Conservation (phyloP, 345 rosid genomes). For the Turritis glabra region DNA sequence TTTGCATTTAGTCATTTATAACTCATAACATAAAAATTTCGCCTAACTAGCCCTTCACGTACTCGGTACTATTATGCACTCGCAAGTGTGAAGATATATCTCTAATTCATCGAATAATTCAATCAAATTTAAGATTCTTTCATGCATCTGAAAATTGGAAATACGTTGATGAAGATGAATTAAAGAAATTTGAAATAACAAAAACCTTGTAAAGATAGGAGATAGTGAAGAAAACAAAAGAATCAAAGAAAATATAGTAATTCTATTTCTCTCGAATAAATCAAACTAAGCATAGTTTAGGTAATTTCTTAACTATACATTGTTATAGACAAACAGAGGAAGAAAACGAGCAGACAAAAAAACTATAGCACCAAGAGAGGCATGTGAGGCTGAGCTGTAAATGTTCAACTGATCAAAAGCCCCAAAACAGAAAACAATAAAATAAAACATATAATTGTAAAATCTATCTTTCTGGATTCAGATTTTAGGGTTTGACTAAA, state of each 20-base stretch:
- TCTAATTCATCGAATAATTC: not conserved
- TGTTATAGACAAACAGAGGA: conserved; percentile 18
- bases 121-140: not conserved
- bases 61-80: not conserved
- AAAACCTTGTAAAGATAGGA: not conserved
- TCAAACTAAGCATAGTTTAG: not conserved
- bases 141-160: not conserved
- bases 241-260: not conserved
- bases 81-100: not conserved
- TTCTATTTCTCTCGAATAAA: not conserved
- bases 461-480: conserved; percentile 34
- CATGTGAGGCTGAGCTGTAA: conserved; percentile 58
- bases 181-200: not conserved
- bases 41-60: conserved; percentile 3
- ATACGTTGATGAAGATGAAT: not conserved
- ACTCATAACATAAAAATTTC: not conserved
- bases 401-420: conserved; percentile 31
- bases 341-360: conserved; percentile 33
- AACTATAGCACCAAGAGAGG: conserved; percentile 22
- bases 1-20: not conserved
- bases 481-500: conserved; percentile 39
- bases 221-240: not conserved
- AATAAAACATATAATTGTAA: not conserved
- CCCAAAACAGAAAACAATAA: conserved; percentile 27
- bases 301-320: not conserved